Evolutionary conservation across 1,284 basidiomycete genomes (phyloP).

Genomic region (Cerrena zonata): DNA sequence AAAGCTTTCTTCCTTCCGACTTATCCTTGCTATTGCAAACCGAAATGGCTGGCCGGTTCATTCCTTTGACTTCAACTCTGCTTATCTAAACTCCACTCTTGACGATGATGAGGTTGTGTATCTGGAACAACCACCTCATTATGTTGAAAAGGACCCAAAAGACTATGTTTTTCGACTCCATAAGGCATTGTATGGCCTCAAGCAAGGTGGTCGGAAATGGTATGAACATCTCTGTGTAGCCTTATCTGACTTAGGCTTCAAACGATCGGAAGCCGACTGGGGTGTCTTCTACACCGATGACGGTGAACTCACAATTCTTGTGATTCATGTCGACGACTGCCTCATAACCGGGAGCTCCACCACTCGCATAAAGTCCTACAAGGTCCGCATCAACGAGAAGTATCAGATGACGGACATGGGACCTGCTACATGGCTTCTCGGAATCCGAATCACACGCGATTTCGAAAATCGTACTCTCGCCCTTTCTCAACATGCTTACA

Average conservation of each 20-base stretch:
- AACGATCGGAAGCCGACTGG: constrained; percentile 6
- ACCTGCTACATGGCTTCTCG: constrained; percentile 16
- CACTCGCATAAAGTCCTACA: constrained; percentile 8
- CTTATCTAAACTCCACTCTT: constrained; percentile 35
- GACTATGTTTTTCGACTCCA: constrained; percentile 8
- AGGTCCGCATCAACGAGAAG: constrained; percentile 10
- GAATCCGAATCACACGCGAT: constrained; percentile 22
- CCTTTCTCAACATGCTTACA: constrained; percentile 24
- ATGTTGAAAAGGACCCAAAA: constrained; percentile 15
- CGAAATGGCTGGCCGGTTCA: background rate
- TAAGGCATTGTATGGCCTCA: too few species aligned
- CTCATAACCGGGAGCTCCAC: constrained; percentile 7
- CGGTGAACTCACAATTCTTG: constrained; percentile 8
- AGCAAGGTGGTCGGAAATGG: constrained; percentile 25
- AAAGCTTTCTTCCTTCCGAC: constrained; percentile 21
- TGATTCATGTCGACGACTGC: constrained; percentile 23
- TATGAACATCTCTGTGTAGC: constrained; percentile 7
- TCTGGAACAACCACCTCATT: constrained; percentile 32
- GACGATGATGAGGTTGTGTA: constrained; percentile 19
- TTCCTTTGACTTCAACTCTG: constrained; percentile 27
- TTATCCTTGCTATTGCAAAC: constrained; percentile 28
- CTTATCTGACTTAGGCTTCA: constrained; percentile 10
- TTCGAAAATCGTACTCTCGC: constrained; percentile 12
- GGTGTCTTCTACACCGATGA: constrained; percentile 14
- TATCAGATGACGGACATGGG: constrained; percentile 22